Evolutionary conservation across 129 eudicot species (phyloP).

Genomic region (Erigeron canadensis): DNA sequence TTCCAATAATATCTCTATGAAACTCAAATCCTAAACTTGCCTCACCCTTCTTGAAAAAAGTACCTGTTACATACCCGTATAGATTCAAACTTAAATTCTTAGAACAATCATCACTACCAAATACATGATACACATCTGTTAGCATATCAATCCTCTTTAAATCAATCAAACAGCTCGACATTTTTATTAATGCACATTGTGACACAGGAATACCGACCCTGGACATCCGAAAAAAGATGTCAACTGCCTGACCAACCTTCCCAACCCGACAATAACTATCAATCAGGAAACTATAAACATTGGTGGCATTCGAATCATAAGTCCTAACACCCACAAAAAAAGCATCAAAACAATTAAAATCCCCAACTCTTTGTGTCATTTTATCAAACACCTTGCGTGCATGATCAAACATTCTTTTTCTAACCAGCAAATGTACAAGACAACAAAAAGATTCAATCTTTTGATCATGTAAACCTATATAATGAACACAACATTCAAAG

Average conservation of each 20-base stretch:
- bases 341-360: conserved; percentile 49
- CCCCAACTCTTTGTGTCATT: conserved; percentile 47
- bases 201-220: conserved; percentile 37
- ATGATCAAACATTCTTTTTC: conserved; percentile 51
- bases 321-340: conserved; percentile 33
- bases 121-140: conserved; percentile 28
- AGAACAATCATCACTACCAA: conserved; percentile 16
- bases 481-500: conserved; percentile 55
- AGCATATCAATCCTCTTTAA: conserved; percentile 29
- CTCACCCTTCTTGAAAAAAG: conserved; percentile 50
- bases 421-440: conserved; percentile 47
- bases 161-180: conserved; percentile 53
- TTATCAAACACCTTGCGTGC: conserved; percentile 60
- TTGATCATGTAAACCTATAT: conserved; percentile 46
- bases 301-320: conserved; percentile 47
- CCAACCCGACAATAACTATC: conserved; percentile 55
- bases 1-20: conserved; percentile 39
- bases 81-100: conserved; percentile 28
- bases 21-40: conserved; percentile 42
- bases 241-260: conserved; percentile 47
- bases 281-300: conserved; percentile 56
- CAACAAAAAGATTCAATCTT: conserved; percentile 45
- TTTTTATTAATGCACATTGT: conserved; percentile 42
- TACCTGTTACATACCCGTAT: conserved; percentile 54
- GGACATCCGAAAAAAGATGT: conserved; percentile 41